Percentiles rank a stretch among this genome's conserved stretches.
Conservation (phyloP, 2,329 filamentous ascomycete genomes). For the Cytospora mali region DNA sequence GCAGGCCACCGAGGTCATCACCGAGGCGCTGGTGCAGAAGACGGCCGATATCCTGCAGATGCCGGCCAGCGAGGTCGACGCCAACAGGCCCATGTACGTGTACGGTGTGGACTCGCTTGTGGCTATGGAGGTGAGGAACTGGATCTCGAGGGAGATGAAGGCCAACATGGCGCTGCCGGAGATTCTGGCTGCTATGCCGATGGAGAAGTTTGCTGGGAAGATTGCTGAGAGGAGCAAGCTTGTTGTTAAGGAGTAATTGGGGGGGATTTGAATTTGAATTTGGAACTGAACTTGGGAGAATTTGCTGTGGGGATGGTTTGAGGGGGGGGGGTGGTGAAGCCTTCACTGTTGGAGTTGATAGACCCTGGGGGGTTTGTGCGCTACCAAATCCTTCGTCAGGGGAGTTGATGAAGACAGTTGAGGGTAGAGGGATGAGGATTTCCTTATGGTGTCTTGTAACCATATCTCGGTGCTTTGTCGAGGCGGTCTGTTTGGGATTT, state of each 20-base stretch:
- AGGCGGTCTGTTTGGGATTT: slow-evolving; percentile 6
- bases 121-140: slow-evolving; percentile 25
- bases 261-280: background rate
- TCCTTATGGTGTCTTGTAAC: slow-evolving; percentile 13
- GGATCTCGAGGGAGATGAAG: slow-evolving; percentile 24
- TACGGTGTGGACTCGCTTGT: slow-evolving; percentile 26
- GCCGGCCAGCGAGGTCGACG: slow-evolving; percentile 21
- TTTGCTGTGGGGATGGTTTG: background rate
- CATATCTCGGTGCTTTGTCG: slow-evolving; percentile 13
- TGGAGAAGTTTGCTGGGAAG: slow-evolving; percentile 21
- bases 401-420: slow-evolving; percentile 2
- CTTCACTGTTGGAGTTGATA: slow-evolving; percentile 6
- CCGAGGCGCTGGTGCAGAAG: slow-evolving; percentile 20
- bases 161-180: slow-evolving; percentile 24
- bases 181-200: slow-evolving; percentile 22
- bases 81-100: slow-evolving; percentile 19
- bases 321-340: background rate
- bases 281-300: background rate
- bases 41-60: slow-evolving; percentile 24
- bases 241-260: background rate
- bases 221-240: slow-evolving; percentile 25
- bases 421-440: background rate
- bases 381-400: slow-evolving; percentile 22
- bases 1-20: slow-evolving; percentile 18
- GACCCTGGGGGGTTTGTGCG: slow-evolving; percentile 21